These are phyloP conservation scores for Amorphotheca resinae DNA, from an alignment of 495 filamentous ascomycete genomes.

Conservation along the genomic window DNA sequence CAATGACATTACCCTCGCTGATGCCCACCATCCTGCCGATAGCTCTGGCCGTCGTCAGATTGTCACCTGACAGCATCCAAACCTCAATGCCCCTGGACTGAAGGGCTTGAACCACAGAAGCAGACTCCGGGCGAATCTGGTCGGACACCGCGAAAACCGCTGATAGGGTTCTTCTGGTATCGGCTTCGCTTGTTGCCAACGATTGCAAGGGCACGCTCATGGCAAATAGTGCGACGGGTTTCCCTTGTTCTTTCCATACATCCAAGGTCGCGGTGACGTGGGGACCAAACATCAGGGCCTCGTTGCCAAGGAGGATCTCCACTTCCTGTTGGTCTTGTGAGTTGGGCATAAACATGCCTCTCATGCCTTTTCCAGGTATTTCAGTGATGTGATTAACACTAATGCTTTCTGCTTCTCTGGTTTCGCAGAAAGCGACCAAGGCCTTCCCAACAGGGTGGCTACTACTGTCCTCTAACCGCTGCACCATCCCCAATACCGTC, in stretches of 20 bases:
- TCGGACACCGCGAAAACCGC: conserved; percentile 52
- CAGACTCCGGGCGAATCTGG: conserved; percentile 66
- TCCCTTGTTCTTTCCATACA: conserved; percentile 56
- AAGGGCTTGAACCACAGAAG: conserved; percentile 52
- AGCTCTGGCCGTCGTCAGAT: conserved; percentile 56
- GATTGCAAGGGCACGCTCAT: conserved; percentile 14
- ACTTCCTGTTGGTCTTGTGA: conserved; percentile 23
- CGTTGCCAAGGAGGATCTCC: conserved; percentile 75
- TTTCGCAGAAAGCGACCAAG: conserved; percentile 53
- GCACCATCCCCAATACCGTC: conserved; percentile 38
- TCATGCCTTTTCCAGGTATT: conserved; percentile 70
- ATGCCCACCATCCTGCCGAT: conserved; percentile 72
- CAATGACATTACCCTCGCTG: conserved; percentile 60
- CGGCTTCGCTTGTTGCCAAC: background rate
- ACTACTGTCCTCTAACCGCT: conserved; percentile 66
- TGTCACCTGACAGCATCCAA: conserved; percentile 91
- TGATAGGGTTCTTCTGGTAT: conserved; percentile 24
- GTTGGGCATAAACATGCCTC: conserved; percentile 46
- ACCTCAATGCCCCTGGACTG: conserved; percentile 53
- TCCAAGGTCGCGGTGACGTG: conserved; percentile 34
- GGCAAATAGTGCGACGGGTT: conserved; percentile 61
- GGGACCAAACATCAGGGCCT: conserved; percentile 44
- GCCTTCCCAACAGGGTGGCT: conserved; percentile 81
- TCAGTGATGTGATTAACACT: conserved; percentile 38
- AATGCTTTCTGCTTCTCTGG: conserved; percentile 24